Percentiles rank a stretch among this genome's conserved stretches.
Evolutionary conservation across 2,329 filamentous ascomycete species (phyloP).

Genomic region (Aspergillus pseudotamarii): DNA sequence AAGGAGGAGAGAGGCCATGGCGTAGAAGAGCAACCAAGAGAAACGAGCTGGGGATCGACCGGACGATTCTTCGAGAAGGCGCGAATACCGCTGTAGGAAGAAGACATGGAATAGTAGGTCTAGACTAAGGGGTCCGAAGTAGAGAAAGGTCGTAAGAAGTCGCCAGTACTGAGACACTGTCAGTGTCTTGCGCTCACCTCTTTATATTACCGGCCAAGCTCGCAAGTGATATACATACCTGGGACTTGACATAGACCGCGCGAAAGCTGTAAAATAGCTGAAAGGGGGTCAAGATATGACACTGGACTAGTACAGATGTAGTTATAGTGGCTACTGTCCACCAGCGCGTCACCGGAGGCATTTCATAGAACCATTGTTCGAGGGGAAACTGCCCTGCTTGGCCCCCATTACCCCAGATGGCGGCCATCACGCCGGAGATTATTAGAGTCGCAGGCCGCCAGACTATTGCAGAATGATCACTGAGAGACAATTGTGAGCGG

Average conservation of each 20-base stretch:
- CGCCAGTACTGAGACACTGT: conserved; percentile 78
- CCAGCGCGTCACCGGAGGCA: conserved; percentile 93
- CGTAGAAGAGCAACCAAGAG: conserved; percentile 89
- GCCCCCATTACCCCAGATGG: conserved; percentile 47
- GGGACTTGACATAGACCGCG: conserved; percentile 85
- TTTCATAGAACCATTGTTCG: conserved; percentile 98
- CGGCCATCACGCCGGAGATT: conserved; percentile 39
- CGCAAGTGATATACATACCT: conserved; percentile 61
- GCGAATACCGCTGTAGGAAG: conserved; percentile 95
- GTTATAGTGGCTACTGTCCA: conserved; percentile 94
- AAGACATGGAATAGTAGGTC: conserved; percentile 98
- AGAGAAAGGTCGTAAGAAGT: conserved; percentile 92
- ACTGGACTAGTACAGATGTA: conserved; percentile 88
- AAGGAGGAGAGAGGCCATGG: conserved; percentile 74
- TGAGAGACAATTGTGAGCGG: neutral
- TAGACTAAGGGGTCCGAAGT: conserved; percentile 91
- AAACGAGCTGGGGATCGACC: conserved; percentile 89
- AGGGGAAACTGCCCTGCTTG: conserved; percentile 70
- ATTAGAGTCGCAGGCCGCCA: neutral
- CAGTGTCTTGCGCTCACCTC: conserved; percentile 11
- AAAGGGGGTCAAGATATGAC: conserved; percentile 86
- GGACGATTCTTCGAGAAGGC: conserved; percentile 92
- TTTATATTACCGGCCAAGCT: neutral
- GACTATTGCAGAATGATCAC: neutral
- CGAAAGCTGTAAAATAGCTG: conserved; percentile 97